Evolutionary conservation across 257 asterid genomes (phyloP).

Genomic region (Plantago major): DNA sequence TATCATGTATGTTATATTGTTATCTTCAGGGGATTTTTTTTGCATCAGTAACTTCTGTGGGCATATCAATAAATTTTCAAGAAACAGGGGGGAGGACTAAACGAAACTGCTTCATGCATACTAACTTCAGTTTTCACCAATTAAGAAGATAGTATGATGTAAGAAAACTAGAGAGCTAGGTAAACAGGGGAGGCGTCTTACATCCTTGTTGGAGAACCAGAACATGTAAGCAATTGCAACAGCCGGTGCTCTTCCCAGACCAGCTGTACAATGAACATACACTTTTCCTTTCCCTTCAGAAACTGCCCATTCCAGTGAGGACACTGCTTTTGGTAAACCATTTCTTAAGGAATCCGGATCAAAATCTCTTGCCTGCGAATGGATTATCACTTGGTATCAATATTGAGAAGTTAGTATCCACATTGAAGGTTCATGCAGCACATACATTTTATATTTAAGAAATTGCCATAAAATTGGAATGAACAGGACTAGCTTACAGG

Average conservation of each 20-base stretch:
- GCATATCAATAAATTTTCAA: neutral
- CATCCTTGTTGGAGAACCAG: conserved; percentile 81
- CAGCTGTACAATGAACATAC: conserved; percentile 93
- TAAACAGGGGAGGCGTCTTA: conserved; percentile 26
- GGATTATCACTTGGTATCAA: conserved; percentile 5
- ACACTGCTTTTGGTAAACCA: conserved; percentile 72
- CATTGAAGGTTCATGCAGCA: neutral
- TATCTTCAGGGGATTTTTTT: neutral
- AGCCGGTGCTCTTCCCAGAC: conserved; percentile 94
- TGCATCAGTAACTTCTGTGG: neutral
- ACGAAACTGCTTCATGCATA: too few species aligned
- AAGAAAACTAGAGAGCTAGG: neutral
- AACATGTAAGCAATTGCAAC: conserved; percentile 90
- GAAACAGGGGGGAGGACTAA: too few species aligned
- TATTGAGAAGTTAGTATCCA: neutral
- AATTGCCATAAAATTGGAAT: conserved; percentile 1
- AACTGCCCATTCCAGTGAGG: conserved; percentile 67
- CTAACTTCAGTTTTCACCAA: too few species aligned
- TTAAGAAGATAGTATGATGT: too few species aligned
- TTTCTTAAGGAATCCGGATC: conserved; percentile 90
- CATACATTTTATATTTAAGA: neutral
- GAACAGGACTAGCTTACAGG: conserved; percentile 67
- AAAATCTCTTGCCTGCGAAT: conserved; percentile 75
- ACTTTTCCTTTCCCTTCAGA: conserved; percentile 77
- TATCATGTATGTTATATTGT: neutral